Evolutionary conservation across 495 filamentous ascomycete species (phyloP).

Genomic region (Penicillium simplicissimum): DNA sequence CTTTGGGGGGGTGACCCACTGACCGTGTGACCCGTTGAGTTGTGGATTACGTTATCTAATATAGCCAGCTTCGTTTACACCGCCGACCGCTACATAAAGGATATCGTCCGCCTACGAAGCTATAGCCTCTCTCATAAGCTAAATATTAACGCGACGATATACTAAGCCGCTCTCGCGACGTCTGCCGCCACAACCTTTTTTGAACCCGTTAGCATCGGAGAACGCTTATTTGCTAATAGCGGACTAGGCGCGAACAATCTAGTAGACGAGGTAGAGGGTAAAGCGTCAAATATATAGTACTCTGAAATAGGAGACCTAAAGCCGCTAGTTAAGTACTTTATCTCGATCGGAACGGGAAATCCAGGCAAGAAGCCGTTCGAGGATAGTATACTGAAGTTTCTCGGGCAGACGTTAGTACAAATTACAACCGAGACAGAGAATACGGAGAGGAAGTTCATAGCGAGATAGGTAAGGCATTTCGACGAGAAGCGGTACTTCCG

Average conservation of each 20-base stretch:
- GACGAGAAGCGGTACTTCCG: too few species aligned
- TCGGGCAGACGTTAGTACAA: too few species aligned
- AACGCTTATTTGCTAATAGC: slow-evolving; percentile 13
- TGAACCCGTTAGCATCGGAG: slow-evolving; percentile 43
- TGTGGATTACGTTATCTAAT: too few species aligned
- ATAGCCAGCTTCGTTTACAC: slow-evolving; percentile 51
- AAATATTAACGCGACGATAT: slow-evolving; percentile 43
- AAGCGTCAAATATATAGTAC: slow-evolving; percentile 44
- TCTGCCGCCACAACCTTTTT: slow-evolving; percentile 50
- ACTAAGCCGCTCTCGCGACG: slow-evolving; percentile 48
- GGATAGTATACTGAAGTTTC: too few species aligned
- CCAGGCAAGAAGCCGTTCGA: too few species aligned
- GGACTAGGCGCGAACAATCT: slow-evolving; percentile 19
- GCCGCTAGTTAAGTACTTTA: slow-evolving; percentile 39
- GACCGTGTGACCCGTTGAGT: too few species aligned
- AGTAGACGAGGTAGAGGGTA: slow-evolving; percentile 23
- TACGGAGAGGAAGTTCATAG: too few species aligned
- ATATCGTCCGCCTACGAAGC: slow-evolving; percentile 45
- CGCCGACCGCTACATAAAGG: slow-evolving; percentile 40
- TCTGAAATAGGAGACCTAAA: slow-evolving; percentile 31
- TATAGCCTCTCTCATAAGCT: slow-evolving; percentile 43
- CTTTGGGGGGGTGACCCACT: too few species aligned
- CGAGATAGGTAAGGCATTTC: too few species aligned
- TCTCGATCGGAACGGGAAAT: slow-evolving; percentile 36
- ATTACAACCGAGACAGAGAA: too few species aligned